Evolutionary conservation across 2,329 filamentous ascomycete genomes (phyloP), one percentile per base, ranked within the genome.

Genomic region (Claviceps maximensis): DNA sequence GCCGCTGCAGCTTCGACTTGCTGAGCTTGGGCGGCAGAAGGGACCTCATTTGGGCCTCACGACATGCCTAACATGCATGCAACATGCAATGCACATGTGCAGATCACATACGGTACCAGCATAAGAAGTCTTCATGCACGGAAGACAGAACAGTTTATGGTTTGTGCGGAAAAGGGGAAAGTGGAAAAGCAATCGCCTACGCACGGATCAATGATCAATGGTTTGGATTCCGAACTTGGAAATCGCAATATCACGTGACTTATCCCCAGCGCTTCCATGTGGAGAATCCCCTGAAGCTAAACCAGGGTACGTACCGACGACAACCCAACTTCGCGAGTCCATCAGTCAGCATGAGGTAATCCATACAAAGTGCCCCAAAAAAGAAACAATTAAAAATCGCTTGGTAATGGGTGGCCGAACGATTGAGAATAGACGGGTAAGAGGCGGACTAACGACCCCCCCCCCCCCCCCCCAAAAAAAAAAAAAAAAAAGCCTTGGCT

Each of bases 381-480:
- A 38, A 38, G 17, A 38, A 38, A 3, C 6, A 29, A 4, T 6
- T 7, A 29, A 29, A 29, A 29, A 29, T 9, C 29, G 13, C n/a
- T n/a, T n/a, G n/a, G n/a, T n/a, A n/a, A n/a, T n/a, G n/a, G n/a
- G n/a, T n/a, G 31, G 13, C 5, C 36, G 15, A 7, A 19, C 38
- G 55, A 52, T 57, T 49, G 55, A 55, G 41, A 54, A 54, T 53
- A 31, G 31, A 49, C 56, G 25, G 33, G 48, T 55, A 51, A 55
- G 25, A 29, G 8, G 4, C 15, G 23, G 4, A 36, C 15, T 17
- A 1, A 50, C 19, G 21, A 15, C 31, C 46, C 10, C 31, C 19
- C 15, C 46, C 46, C n/a, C n/a, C n/a, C n/a, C n/a, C n/a, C n/a
- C n/a, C n/a, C n/a, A n/a, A n/a, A n/a, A n/a, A n/a, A n/a, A n/a